Evolutionary conservation across 225 moss, liverwort and hornwort genomes (phyloP).

Genomic region (Ulota crispa): DNA sequence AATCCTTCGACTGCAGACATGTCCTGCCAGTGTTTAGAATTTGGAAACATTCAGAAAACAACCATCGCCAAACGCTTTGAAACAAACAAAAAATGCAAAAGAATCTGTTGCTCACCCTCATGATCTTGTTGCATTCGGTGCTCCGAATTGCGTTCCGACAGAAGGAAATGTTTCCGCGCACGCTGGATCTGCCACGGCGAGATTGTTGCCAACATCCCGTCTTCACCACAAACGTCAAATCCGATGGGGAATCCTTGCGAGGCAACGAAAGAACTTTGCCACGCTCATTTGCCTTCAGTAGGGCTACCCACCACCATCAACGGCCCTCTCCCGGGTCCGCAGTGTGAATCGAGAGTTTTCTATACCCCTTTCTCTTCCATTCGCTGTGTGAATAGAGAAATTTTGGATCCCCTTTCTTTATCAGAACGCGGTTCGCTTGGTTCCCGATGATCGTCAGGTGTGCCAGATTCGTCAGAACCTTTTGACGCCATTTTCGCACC

Average conservation of each 20-base stretch:
- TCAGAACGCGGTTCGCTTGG: not conserved
- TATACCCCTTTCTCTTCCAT: fast-evolving
- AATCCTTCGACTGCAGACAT: not conserved
- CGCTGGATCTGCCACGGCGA: not conserved
- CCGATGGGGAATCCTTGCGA: slow-evolving; percentile 26
- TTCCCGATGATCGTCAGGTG: not conserved
- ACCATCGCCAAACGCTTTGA: not conserved
- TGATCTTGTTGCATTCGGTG: not conserved
- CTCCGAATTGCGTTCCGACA: not conserved
- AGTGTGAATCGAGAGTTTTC: not conserved
- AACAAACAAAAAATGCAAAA: not conserved
- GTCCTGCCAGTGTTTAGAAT: not conserved
- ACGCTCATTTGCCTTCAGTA: not conserved
- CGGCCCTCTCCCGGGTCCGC: not conserved
- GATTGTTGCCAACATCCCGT: not conserved
- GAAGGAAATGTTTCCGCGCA: not conserved
- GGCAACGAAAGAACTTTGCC: not conserved
- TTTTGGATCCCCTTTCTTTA: fast-evolving
- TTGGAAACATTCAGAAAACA: not conserved
- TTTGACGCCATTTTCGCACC: not conserved
- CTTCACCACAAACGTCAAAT: slow-evolving; percentile 44
- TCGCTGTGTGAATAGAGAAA: not conserved
- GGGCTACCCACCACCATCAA: not conserved
- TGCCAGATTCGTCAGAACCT: not conserved
- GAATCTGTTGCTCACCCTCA: slow-evolving; percentile 18